Evolutionary conservation across 768 basidiomycete species (phyloP).

Genomic region (Hygrophoropsis aurantiaca): DNA sequence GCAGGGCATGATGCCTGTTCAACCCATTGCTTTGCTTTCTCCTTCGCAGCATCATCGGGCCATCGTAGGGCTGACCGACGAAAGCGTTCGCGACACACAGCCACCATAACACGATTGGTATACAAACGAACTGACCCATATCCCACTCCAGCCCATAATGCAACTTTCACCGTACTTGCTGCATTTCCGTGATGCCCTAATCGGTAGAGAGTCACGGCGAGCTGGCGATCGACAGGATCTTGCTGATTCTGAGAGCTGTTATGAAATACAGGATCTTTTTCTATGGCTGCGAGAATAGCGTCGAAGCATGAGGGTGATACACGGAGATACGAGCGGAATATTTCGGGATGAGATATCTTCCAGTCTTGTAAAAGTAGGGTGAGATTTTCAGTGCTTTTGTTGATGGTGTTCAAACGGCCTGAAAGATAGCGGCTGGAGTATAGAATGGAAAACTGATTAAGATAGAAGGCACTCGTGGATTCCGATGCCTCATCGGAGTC

Average conservation of each 20-base stretch:
- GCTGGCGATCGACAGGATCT: slow-evolving; percentile 12
- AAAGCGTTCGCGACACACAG: background rate
- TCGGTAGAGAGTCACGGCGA: slow-evolving; percentile 28
- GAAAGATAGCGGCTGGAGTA: no score
- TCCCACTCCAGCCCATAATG: background rate
- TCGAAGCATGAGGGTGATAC: slow-evolving; percentile 8
- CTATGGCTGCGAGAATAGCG: background rate
- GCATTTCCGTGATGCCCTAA: slow-evolving; percentile 31
- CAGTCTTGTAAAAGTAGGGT: no score
- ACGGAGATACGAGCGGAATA: no score
- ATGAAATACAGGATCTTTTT: slow-evolving; percentile 2
- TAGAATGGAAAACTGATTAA: no score
- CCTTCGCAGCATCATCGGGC: slow-evolving; percentile 20
- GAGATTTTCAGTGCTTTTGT: no score
- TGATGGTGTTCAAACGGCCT: no score
- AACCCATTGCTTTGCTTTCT: slow-evolving; percentile 19
- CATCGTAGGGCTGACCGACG: no score
- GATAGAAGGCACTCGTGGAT: no score
- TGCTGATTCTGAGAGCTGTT: slow-evolving; percentile 8
- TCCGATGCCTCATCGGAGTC: no score
- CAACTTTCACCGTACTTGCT: slow-evolving; percentile 28
- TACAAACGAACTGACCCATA: no score
- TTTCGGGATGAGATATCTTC: no score
- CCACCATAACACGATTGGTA: background rate
- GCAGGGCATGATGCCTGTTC: slow-evolving; percentile 15